phyloP scores from a whole-genome alignment of 192 early-diverging fungal species.

The Coemansia sp. region DNA sequence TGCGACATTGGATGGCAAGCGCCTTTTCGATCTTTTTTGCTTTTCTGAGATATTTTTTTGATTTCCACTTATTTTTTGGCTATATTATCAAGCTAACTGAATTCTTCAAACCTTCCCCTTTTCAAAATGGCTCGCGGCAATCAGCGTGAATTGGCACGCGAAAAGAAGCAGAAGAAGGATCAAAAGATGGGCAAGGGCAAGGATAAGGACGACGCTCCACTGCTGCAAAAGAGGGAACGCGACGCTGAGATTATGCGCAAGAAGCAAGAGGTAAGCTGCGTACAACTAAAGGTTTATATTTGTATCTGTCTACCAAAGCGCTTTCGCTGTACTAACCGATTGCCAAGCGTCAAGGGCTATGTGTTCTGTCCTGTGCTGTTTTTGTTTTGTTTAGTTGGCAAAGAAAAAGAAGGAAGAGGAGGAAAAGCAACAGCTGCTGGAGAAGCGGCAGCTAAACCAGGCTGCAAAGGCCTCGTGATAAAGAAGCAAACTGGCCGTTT shows the following conservation, averaged over 20 bases:
- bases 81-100: background rate
- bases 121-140: constrained; percentile 58
- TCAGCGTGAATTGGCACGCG: constrained; percentile 58
- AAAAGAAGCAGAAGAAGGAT: constrained; percentile 50
- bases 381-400: background rate
- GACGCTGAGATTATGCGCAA: constrained; percentile 57
- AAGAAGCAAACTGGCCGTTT: background rate
- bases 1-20: too few species aligned
- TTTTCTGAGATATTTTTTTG: background rate
- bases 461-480: constrained; percentile 3
- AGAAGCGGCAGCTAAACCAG: background rate
- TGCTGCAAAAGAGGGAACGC: constrained; percentile 38
- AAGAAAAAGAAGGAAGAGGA: background rate
- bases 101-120: background rate
- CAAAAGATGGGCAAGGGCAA: constrained; percentile 42
- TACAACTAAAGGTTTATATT: background rate
- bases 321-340: background rate
- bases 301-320: too few species aligned
- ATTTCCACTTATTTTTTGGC: too few species aligned
- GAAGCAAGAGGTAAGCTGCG: constrained; percentile 37
- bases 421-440: background rate
- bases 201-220: constrained; percentile 24
- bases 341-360: too few species aligned
- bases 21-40: too few species aligned
- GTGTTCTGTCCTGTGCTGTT: background rate